Evolutionary conservation across 2,329 filamentous ascomycete genomes (phyloP).

Genomic region (Taxawa tesnikishii): DNA sequence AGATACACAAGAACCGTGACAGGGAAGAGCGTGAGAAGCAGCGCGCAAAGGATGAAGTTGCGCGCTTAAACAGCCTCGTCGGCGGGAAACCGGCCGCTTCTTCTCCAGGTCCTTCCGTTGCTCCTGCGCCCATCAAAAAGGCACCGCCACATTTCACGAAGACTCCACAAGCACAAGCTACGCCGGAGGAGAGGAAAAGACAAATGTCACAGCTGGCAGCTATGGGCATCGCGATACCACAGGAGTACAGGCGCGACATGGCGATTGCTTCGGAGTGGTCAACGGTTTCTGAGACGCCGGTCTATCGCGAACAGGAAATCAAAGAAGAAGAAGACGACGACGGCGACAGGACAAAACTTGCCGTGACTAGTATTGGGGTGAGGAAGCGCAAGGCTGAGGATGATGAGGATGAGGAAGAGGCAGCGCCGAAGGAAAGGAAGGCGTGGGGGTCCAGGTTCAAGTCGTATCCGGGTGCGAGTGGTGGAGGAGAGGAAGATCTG

Average conservation of each 20-base stretch:
- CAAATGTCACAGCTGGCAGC: slow-evolving; percentile 82
- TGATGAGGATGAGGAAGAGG: slow-evolving; percentile 50
- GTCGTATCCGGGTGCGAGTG: slow-evolving; percentile 29
- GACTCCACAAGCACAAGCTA: slow-evolving; percentile 26
- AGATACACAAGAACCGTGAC: slow-evolving; percentile 77
- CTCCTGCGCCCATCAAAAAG: slow-evolving; percentile 18
- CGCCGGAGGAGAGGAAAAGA: slow-evolving; percentile 58
- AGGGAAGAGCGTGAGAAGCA: slow-evolving; percentile 71
- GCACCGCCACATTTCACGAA: slow-evolving; percentile 16
- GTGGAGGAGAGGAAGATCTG: slow-evolving; percentile 42
- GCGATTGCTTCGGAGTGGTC: slow-evolving; percentile 87
- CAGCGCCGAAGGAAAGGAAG: slow-evolving; percentile 31
- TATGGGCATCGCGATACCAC: slow-evolving; percentile 75
- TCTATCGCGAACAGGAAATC: slow-evolving; percentile 28
- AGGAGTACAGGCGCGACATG: slow-evolving; percentile 65
- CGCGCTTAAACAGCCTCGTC: slow-evolving; percentile 69
- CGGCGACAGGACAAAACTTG: slow-evolving; percentile 31
- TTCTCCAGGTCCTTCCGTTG: slow-evolving; percentile 16
- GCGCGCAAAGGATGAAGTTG: slow-evolving; percentile 70
- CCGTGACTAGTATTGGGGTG: slow-evolving; percentile 37
- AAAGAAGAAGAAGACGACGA: slow-evolving; percentile 30
- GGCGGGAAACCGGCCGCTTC: slow-evolving; percentile 27
- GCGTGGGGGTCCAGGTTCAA: slow-evolving; percentile 35
- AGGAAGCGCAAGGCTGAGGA: slow-evolving; percentile 51
- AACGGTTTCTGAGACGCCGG: slow-evolving; percentile 41